Base-by-base conservation (phyloP, 208 protist species). In the Acanthamoeba triangularis region DNA sequence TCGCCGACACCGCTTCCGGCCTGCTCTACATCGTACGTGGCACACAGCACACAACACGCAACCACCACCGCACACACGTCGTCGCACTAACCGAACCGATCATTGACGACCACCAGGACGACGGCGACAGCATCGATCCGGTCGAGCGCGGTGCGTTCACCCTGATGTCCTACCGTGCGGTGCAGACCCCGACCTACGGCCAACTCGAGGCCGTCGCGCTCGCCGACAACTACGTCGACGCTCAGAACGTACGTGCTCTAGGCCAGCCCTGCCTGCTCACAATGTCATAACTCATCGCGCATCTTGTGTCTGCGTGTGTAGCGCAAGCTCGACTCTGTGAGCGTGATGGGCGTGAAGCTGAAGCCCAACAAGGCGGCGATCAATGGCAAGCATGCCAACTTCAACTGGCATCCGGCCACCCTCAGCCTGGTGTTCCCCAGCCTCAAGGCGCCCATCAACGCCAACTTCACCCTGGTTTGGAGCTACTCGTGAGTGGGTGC, bases 1-100 rank as follows among this genome's bases (percentile, higher is more conserved):
- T 11, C 5, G 44, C 33, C 30, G 37, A 56, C 20, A 59, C 7
- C 47, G 96, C 98, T 0, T 37, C 47, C 28, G 98, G 98, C 54
- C 14, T 63, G 33, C 80, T 98, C 4, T 98, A 92, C 47, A 56
- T 98, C 3, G 98, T 90, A 61, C 41, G 33, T n/a, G n/a, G n/a
- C n/a, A n/a, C n/a, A n/a, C n/a, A n/a, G n/a, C n/a, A n/a, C n/a
- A n/a, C n/a, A n/a, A n/a, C n/a, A n/a, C n/a, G n/a, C n/a, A n/a
- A n/a, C n/a, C n/a, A n/a, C n/a, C n/a, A n/a, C n/a, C n/a, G n/a
- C n/a, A n/a, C n/a, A n/a, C n/a, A 56, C 52, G 10, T 20, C 10
- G 14, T 20, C 52, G 16, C 10, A 56, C 52, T 13, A 13, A 56
- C 52, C n/a, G n/a, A n/a, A n/a, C n/a, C 10, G 52, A 56, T 20